phyloP scores from a whole-genome alignment of 2,329 filamentous ascomycete species.

The Pseudocercospora musae region DNA sequence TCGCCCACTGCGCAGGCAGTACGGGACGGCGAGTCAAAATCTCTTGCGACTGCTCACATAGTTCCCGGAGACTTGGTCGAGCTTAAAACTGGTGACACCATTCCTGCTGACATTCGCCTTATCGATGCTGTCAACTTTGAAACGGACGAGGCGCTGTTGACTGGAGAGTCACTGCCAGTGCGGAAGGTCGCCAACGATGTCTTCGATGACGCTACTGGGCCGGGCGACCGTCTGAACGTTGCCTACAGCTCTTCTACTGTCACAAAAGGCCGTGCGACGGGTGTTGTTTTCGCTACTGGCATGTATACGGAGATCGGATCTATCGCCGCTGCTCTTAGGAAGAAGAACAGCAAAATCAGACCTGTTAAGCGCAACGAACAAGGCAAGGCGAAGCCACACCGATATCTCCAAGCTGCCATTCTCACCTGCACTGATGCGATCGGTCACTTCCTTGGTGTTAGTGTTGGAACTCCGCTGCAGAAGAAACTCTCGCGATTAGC shows the following conservation, averaged over 20 bases:
- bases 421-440: constrained; percentile 57
- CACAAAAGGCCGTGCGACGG: constrained; percentile 65
- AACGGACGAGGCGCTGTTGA: constrained; percentile 71
- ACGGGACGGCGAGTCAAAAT: constrained; percentile 45
- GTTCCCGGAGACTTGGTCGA: constrained; percentile 49
- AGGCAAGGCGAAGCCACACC: constrained; percentile 33
- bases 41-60: constrained; percentile 43
- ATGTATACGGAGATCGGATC: constrained; percentile 74
- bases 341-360: constrained; percentile 49
- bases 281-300: constrained; percentile 66
- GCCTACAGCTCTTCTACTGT: constrained; percentile 70
- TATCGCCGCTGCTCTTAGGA: constrained; percentile 67
- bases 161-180: constrained; percentile 69
- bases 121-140: constrained; percentile 60
- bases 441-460: constrained; percentile 64
- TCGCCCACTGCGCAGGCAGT: constrained; percentile 47
- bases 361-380: constrained; percentile 40
- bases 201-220: constrained; percentile 53
- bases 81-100: constrained; percentile 48
- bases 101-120: constrained; percentile 49
- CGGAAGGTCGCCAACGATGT: constrained; percentile 60
- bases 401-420: constrained; percentile 48
- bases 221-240: constrained; percentile 69
- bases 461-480: constrained; percentile 77
- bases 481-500: constrained; percentile 83